Base-by-base conservation (phyloP, 768 basidiomycete species). In the Boletellus ananiceps region DNA sequence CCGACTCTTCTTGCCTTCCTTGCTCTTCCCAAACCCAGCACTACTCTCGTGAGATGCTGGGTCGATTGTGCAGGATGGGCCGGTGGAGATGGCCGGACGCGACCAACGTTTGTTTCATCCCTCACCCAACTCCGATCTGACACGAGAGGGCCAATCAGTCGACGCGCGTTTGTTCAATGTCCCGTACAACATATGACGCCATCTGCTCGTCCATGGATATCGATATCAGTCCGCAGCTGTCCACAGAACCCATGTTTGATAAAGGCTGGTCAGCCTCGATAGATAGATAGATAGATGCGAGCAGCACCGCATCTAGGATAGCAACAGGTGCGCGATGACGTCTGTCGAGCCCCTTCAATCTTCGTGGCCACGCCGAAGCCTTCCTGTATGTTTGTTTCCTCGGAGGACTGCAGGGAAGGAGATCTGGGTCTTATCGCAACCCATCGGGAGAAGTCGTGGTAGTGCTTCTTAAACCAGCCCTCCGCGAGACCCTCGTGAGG, bases 71-170 rank as follows among this genome's bases (percentile, higher is more conserved):
- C 48, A 29, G 29, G 39, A 49, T 47, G 31, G 40, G 32, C 15
- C 46, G 46, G 44, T 49, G 27, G 34, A 27, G 44, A 53, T 40
- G 41, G 15, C 44, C 49, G 13, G 11, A 34, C 14, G 8, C 31
- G 33, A 23, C 15, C 25, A 54, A 53, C 43, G 40, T 44, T 49
- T 21, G 2, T 13, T 27, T 3, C 13, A 9, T 42, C 25, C 29
- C 29, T 29, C 40, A 19, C 19, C 23, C 23, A 40, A 41, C 48
- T 48, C 59, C 59, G 59, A 50, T n/a, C 40, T 58, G 55, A 54
- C 40, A 48, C 45, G 34, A 23, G 9, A n/a, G 37, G 41, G 23
- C 34, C 42, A 45, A 57, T 54, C 29, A 27, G 7, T 38, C n/a
- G 36, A 32, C 21, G n/a, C 8, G 11, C 16, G 37, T 29, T 37